Evolutionary conservation across 2,329 filamentous ascomycete species (phyloP).

Genomic region (Monilinia vaccinii-corymbosi): DNA sequence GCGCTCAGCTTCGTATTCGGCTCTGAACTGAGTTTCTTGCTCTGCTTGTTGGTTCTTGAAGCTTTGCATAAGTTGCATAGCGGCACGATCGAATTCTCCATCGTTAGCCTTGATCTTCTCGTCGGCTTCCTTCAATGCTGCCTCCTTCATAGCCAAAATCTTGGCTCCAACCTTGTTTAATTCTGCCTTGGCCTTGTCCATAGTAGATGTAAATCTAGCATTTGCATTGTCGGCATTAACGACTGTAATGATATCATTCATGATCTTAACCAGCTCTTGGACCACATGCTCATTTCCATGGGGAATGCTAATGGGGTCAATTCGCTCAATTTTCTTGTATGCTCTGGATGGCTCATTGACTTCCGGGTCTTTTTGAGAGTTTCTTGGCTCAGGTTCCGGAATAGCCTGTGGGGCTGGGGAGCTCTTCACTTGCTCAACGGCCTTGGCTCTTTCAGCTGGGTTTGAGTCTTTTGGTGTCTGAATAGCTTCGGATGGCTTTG

Average conservation of each 20-base stretch:
- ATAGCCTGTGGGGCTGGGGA: conserved; percentile 15
- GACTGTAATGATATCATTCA: conserved; percentile 92
- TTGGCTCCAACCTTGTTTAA: conserved; percentile 69
- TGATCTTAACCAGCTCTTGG: conserved; percentile 85
- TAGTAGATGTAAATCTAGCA: conserved; percentile 66
- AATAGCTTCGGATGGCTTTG: conserved; percentile 22
- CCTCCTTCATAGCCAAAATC: conserved; percentile 61
- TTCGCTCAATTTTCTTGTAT: conserved; percentile 52
- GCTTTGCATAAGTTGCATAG: conserved; percentile 78
- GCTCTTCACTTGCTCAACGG: conserved; percentile 26
- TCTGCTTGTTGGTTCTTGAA: conserved; percentile 74
- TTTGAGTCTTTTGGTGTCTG: conserved; percentile 26
- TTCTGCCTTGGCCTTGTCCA: conserved; percentile 79
- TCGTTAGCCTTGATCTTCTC: conserved; percentile 49
- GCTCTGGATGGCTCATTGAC: conserved; percentile 57
- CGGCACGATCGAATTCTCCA: conserved; percentile 76
- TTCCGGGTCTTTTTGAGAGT: conserved; percentile 41
- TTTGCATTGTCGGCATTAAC: conserved; percentile 80
- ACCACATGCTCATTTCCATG: conserved; percentile 79
- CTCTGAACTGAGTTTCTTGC: conserved; percentile 75
- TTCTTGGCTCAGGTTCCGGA: conserved; percentile 18
- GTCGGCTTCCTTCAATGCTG: conserved; percentile 67
- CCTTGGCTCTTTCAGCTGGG: conserved; percentile 26
- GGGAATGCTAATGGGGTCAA: conserved; percentile 68
- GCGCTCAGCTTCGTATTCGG: conserved; percentile 83